phyloP scores from a whole-genome alignment of 805 yeast genomes.

The Teunomyces gatunensis region DNA sequence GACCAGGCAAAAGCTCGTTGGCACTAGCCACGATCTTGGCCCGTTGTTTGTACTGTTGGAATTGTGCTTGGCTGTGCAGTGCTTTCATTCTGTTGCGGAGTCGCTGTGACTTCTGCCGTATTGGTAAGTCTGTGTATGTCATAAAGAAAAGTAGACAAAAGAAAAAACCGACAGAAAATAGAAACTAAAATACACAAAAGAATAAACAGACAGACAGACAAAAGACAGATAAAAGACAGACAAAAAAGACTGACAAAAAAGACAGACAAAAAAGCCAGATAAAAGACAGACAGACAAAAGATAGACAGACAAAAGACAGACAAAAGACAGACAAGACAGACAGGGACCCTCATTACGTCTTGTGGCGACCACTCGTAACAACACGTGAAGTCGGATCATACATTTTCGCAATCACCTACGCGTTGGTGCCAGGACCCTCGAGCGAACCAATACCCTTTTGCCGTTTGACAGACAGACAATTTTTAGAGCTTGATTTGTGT shows the following conservation, averaged over 20 bases:
- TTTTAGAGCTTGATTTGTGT: too few relatives aligned
- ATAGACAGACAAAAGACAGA: too few relatives aligned
- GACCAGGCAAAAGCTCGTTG: conserved; percentile 62
- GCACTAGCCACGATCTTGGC: conserved; percentile 31
- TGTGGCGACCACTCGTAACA: background rate
- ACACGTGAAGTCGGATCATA: conserved; percentile 2
- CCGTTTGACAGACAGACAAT: background rate
- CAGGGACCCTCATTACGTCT: background rate
- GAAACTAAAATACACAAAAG: too few relatives aligned
- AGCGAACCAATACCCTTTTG: too few relatives aligned
- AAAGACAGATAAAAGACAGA: too few relatives aligned
- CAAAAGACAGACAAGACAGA: too few relatives aligned
- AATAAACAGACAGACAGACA: too few relatives aligned
- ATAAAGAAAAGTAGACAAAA: background rate
- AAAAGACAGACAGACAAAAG: too few relatives aligned
- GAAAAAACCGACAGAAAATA: too few relatives aligned
- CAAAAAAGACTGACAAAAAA: too few relatives aligned
- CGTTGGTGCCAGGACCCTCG: background rate
- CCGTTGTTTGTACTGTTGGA: conserved; percentile 33
- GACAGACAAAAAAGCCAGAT: too few relatives aligned
- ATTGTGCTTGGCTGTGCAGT: conserved; percentile 23
- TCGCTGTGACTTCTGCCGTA: conserved; percentile 35
- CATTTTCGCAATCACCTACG: conserved; percentile 1
- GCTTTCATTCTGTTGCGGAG: conserved; percentile 21
- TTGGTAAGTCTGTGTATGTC: conserved; percentile 24